Evolutionary conservation across 805 yeast species (phyloP), one percentile per base, ranked within the genome.

Genomic region (Teunomyces gatunensis): DNA sequence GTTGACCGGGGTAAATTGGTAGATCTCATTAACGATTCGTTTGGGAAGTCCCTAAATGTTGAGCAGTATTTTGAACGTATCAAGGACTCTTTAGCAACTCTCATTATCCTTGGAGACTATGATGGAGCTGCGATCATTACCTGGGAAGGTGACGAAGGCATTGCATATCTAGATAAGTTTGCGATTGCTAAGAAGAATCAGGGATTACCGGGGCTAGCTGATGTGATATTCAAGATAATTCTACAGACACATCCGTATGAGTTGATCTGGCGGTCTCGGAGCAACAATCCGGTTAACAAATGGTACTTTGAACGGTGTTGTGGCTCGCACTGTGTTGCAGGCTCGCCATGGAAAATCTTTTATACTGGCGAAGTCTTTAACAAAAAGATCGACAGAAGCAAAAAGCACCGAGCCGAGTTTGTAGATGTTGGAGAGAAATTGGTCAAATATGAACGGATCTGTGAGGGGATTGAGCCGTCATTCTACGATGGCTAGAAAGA

Each of bases 91-190:
- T 73, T 92, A 3, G 91, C 97, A 0, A 85, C 87, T 0, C 64
- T 94, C 9, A 83, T 94, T 12, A 78, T 94, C 11, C 89, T 92
- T 2, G 98, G 98, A 0, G 94, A 92, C 59, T 94, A 94, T 63
- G 97, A 91, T 54, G 98, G 98, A 2, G 90, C 89, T 13, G 97
- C 98, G 0, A 85, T 94, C 12, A 78, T 92, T 30, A 94, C 99
- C 0, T 85, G 89, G 81, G 99, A 92, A 57, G 47, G 89, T 81
- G 99, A 92, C 56, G 47, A 53, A 36, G 61, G 59, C 2, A 75
- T 89, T 28, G 88, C 96, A 0, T 94, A 94, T 55, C 72, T 94
- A 44, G 99, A 94, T 65, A 94, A 94, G 64, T 89, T 94, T 70
- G 98, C 98, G 0, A 96, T 94, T 10, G 77, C 87, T 35, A 83